Conservation (phyloP, 805 yeast genomes). For the Ogataea nitratoaversa region DNA sequence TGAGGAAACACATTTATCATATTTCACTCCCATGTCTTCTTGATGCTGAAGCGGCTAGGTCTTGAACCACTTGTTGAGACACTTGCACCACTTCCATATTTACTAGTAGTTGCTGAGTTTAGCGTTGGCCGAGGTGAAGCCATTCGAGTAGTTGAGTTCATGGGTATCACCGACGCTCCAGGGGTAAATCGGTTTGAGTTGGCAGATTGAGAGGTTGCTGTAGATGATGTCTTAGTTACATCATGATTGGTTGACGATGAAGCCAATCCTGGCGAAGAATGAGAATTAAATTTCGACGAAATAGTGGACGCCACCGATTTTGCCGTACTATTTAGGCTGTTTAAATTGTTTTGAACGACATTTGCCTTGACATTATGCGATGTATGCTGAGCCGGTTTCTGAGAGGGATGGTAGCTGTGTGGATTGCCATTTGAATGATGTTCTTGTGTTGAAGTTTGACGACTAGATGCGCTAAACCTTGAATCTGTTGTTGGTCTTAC, state of each 20-base stretch:
- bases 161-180: not conserved
- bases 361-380: not conserved
- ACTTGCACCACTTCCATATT: not conserved
- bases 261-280: not conserved
- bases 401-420: not conserved
- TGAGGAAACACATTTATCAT: not conserved
- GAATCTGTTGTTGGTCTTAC: not conserved
- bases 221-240: not conserved
- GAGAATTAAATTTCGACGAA: conserved; percentile 9
- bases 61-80: not conserved
- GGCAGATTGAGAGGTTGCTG: not conserved
- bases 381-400: not conserved
- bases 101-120: not conserved
- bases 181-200: not conserved
- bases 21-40: conserved; percentile 8
- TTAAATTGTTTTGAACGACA: not conserved
- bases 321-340: not conserved
- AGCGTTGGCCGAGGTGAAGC: not conserved
- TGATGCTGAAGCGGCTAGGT: conserved; percentile 5
- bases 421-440: not conserved
- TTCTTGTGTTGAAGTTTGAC: not conserved
- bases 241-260: not conserved
- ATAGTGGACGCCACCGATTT: conserved; percentile 8
- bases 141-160: not conserved
- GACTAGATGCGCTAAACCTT: not conserved